A percentile compares a stretch with the other conserved stretches of the same genome.
Conservation (phyloP, 2,329 filamentous ascomycete species). For the Colletotrichum scovillei region DNA sequence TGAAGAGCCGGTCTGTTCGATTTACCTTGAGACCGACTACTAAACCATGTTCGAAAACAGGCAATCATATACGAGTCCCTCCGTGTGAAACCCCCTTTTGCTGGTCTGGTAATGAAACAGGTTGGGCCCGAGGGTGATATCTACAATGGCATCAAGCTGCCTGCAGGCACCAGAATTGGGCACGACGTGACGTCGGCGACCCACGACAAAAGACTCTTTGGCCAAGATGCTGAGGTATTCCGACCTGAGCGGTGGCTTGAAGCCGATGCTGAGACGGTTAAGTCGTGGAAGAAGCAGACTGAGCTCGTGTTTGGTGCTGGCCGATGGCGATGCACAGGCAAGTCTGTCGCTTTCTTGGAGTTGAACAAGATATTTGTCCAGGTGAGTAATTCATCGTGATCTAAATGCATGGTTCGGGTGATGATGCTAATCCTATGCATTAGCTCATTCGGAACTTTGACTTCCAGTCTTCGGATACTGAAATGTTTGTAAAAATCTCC, state of each 20-base stretch:
- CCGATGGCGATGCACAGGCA: constrained; percentile 56
- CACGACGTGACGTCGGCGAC: constrained; percentile 53
- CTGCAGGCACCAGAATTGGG: constrained; percentile 51
- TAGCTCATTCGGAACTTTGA: constrained; percentile 36
- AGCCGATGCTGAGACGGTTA: constrained; percentile 42
- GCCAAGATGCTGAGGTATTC: constrained; percentile 56
- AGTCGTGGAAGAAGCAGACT: constrained; percentile 46
- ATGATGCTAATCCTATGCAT: neutral
- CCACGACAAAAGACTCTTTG: constrained; percentile 54
- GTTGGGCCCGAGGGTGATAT: constrained; percentile 55
- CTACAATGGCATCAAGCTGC: constrained; percentile 48
- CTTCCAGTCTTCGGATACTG: neutral
- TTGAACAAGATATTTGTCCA: constrained; percentile 56
- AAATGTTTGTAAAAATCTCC: neutral
- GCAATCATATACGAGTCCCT: constrained; percentile 64
- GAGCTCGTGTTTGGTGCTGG: constrained; percentile 57
- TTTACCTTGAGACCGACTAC: neutral
- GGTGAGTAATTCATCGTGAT: constrained; percentile 42
- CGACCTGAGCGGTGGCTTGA: constrained; percentile 61
- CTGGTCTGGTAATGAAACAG: constrained; percentile 60
- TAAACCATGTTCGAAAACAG: constrained; percentile 35
- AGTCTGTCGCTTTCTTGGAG: constrained; percentile 56
- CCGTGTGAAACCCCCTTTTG: constrained; percentile 60
- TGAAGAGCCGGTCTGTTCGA: neutral
- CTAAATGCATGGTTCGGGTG: neutral